These are phyloP conservation scores for Cucumis cinereus DNA, from an alignment of 306 rosid genomes.

Conservation along the genomic window DNA sequence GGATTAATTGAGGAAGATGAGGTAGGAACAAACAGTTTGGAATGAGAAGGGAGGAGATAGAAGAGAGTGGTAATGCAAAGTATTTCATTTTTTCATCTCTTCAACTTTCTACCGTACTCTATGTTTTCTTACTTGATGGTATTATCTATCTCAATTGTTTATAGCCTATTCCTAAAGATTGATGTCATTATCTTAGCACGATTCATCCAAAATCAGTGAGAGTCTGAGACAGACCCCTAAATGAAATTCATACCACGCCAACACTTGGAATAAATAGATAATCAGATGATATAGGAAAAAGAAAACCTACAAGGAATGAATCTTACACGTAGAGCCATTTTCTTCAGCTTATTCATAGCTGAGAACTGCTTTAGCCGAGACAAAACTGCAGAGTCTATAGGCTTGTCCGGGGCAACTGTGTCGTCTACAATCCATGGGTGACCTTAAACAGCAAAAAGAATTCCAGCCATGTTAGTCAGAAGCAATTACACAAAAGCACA, in stretches of 20 bases:
- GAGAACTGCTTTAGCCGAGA: slow-evolving; percentile 84
- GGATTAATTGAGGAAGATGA: no score
- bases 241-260: neutral
- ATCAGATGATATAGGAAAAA: neutral
- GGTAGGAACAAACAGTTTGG: neutral
- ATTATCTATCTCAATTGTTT: neutral
- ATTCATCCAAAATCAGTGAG: neutral
- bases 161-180: neutral
- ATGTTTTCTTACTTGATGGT: neutral
- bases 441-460: slow-evolving; percentile 30
- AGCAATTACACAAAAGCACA: neutral
- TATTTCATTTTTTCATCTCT: neutral
- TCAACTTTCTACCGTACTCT: neutral
- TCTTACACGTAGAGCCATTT: slow-evolving; percentile 70
- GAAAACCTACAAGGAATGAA: neutral
- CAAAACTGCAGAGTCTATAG: slow-evolving; percentile 84
- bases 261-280: neutral
- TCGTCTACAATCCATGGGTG: slow-evolving; percentile 89
- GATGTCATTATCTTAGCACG: neutral
- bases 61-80: neutral
- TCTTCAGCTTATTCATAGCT: slow-evolving; percentile 79
- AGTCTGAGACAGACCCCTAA: neutral
- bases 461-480: slow-evolving; percentile 5
- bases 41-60: neutral
- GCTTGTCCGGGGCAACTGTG: slow-evolving; percentile 75